Evolutionary conservation across 2,329 filamentous ascomycete species (phyloP), one percentile per base, ranked within the genome.

Genomic region (Fusarium siculi): DNA sequence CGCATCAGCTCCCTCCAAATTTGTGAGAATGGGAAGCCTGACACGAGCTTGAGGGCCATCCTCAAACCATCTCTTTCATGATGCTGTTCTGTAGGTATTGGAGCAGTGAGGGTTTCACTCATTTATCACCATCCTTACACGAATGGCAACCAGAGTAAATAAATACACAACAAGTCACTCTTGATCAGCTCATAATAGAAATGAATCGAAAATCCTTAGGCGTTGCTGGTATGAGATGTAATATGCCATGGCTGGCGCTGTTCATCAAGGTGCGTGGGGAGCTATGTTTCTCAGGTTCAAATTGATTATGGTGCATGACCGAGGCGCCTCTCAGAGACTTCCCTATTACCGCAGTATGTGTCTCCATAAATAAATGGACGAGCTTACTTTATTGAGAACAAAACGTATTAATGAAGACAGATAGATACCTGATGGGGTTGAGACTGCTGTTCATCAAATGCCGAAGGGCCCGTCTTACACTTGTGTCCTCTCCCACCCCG

Each of bases 401-500:
- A 30, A 32, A 32, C 32, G 32, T 32, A 32, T 32, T 32, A 4
- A 32, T 12, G 32, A 32, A 32, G 32, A 32, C 32, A 32, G 32
- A 19, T 30, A 37, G 25, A 15, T 23, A 9, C 25, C 39, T 12
- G 10, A 14, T 23, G 3, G 11, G 34, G n/a, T 25, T 25, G 65
- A 19, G 25, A 30, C 9, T 34, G n/a, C 19, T 54, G 15, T 49
- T 30, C 28, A 28, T 53, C 21, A 7, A 46, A 25, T 30, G n/a
- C 36, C 34, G 59, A 18, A 54, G 28, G 28, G 34, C 23, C 23
- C 42, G 23, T 58, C 43, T 40, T 46, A 47, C 54, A 55, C 37
- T 37, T 53, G 43, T 39, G 12, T 50, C 18, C 47, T 50, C 36
- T 32, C 18, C 50, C 25, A 32, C 59, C 68, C 72, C 72, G 68